These are phyloP conservation scores for Protomyces macrosporus DNA, from an alignment of 1,139 yeast species.

Conservation along the genomic window DNA sequence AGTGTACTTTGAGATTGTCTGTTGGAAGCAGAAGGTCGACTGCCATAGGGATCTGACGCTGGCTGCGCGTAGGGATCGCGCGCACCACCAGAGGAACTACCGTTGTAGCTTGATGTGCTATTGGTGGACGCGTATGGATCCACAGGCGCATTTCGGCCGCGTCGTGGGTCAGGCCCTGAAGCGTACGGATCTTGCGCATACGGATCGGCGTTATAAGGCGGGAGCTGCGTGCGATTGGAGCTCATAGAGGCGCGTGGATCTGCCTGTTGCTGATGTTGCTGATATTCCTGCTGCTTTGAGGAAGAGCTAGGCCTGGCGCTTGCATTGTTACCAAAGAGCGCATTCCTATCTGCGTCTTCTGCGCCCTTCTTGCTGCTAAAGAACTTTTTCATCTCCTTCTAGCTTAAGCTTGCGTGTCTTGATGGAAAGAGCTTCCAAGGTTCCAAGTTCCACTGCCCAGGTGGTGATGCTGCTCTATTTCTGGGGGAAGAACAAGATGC, in stretches of 20 bases:
- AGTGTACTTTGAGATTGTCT: conserved; percentile 4
- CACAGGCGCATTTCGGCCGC: neutral
- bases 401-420: neutral
- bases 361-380: neutral
- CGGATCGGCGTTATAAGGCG: conserved; percentile 2
- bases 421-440: no score
- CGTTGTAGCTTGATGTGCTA: neutral
- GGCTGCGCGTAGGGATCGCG: conserved; percentile 15
- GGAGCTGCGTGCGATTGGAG: conserved; percentile 2
- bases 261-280: neutral
- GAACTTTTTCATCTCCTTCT: conserved; percentile 14
- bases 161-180: neutral
- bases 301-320: conserved; percentile 6
- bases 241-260: neutral
- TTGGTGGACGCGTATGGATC: neutral
- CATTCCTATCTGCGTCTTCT: conserved; percentile 21
- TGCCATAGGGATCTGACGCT: neutral
- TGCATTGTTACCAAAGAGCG: conserved; percentile 13
- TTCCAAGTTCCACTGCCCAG: no score
- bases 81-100: neutral
- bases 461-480: no score
- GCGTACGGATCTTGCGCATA: conserved; percentile 14
- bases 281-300: neutral
- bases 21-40: neutral
- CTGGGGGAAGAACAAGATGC: no score